Evolutionary conservation across 2,329 filamentous ascomycete genomes (phyloP), one percentile per base, ranked within the genome.

Genomic region (Fusarium pseudocircinatum): DNA sequence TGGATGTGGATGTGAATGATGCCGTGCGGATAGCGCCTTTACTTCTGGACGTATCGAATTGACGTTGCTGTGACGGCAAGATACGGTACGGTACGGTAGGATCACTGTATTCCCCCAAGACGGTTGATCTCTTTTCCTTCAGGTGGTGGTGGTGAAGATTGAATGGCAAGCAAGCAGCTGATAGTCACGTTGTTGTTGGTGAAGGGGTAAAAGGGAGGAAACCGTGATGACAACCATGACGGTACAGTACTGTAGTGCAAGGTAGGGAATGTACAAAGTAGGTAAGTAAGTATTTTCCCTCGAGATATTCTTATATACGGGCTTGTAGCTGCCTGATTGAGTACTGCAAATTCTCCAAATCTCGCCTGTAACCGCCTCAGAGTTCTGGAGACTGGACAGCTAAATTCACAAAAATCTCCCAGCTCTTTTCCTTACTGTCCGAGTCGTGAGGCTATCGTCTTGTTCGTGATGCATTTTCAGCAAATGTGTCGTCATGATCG

Each of bases 401-500:
- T 69, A 42, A 11, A 34, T 46, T 39, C 11, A 36, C 42, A 16
- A 36, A 40, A 37, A n/a, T 49, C 13, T 37, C 37, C 18, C 22
- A 22, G 22, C 24, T 36, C 11, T 26, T 24, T 44, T 59, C 26
- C 42, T 39, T 20, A 26, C 18, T 28, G 20, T 36, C n/a, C 18
- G 28, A 24, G 22, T n/a, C 44, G 22, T 44, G 43, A 57, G 18
- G 32, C 18, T 42, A 58, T 60, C 30, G 49, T 72, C 52, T 66
- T 46, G 42, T 49, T 56, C 40, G 61, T 67, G 43, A 50, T 69
- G 62, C 37, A 66, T 52, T 47, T 36, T 54, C 50, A 63, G 50
- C 26, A 60, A 64, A 47, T 50, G 50, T 77, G 72, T 75, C 72
- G 75, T 77, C 75, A 77, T 75, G 75, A 77, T 77, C 74, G 74